These are phyloP conservation scores for Citeromyces hawaiiensis DNA, from an alignment of 1,139 yeast genomes.

Conservation along the genomic window DNA sequence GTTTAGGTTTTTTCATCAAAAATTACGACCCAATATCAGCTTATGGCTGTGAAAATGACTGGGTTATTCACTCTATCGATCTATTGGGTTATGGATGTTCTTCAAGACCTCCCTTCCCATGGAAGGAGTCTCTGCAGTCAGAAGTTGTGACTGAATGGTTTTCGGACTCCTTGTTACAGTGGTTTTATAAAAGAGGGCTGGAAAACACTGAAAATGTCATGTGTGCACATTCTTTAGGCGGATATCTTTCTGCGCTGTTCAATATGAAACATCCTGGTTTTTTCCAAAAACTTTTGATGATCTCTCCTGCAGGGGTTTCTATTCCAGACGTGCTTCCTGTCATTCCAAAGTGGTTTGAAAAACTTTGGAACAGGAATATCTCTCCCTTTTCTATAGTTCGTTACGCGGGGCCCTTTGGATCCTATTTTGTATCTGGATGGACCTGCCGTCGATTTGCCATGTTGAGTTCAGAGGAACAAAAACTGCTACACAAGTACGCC, in stretches of 20 bases:
- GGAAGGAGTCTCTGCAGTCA: slow-evolving; percentile 15
- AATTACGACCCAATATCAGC: slow-evolving; percentile 35
- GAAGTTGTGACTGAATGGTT: slow-evolving; percentile 35
- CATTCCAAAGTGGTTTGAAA: slow-evolving; percentile 52
- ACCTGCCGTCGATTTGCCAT: slow-evolving; percentile 51
- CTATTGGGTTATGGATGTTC: slow-evolving; percentile 70
- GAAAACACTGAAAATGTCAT: slow-evolving; percentile 19
- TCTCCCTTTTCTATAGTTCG: slow-evolving; percentile 62
- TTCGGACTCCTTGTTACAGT: slow-evolving; percentile 31
- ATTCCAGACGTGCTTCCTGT: slow-evolving; percentile 24
- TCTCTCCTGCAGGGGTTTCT: slow-evolving; percentile 54
- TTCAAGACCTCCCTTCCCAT: slow-evolving; percentile 44
- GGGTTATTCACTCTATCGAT: slow-evolving; percentile 65
- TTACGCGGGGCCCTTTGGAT: slow-evolving; percentile 52
- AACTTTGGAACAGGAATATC: slow-evolving; percentile 56
- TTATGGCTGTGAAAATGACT: slow-evolving; percentile 23
- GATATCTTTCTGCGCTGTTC: slow-evolving; percentile 35
- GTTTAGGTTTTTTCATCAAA: slow-evolving; percentile 56
- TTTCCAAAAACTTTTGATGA: slow-evolving; percentile 33
- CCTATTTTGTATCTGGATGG: slow-evolving; percentile 71
- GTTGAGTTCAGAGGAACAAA: slow-evolving; percentile 21
- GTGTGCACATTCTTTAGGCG: slow-evolving; percentile 55
- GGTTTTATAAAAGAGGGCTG: slow-evolving; percentile 26
- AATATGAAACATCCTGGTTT: slow-evolving; percentile 30
- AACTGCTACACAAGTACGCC: slow-evolving; percentile 45